Base-by-base conservation (phyloP, 331 rosid genomes). In the Spiraea crenata region DNA sequence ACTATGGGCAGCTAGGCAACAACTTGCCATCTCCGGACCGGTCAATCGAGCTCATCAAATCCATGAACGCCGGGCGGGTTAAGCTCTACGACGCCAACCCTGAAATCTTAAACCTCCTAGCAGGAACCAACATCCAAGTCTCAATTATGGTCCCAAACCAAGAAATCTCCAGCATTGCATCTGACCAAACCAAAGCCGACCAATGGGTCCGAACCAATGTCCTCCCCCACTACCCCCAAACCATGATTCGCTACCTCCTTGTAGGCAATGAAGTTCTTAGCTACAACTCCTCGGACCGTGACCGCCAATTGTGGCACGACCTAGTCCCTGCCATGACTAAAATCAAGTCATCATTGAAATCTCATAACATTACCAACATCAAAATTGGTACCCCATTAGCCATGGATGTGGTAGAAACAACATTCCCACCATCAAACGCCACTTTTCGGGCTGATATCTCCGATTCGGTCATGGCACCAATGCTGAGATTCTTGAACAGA, bases 251-350 rank as follows among this genome's bases (percentile, higher is more conserved):
- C 12, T 83, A 42, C 73, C 63, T 92, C 1, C 96, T 92, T 3
- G 88, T 92, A 5, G 97, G 98, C 4, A 88, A 88, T 5, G 97
- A 93, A 79, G 85, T 93, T 42, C 76, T 90, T 17, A 88, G 91
- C 80, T 81, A 66, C 35, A 54, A 54, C 80, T 47, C 52, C 66
- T 74, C 96, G 1, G 82, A 79, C 55, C 69, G 72, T 52, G 96
- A 77, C 19, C 85, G 69, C 61, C 74, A 15, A 63, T 72, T 81
- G 64, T 88, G 98, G 98, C 67, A 9, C 4, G 80, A 83, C 47
- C 87, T 90, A 58, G 98, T 90, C 39, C 97, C 98, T 0, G 93
- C 93, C 39, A 86, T 92, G 92, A 71, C 44, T 65, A 81, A 64
- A 49, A 79, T 92, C 13, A 72, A 75, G 50, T 72, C 17, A 38